Base-by-base conservation (phyloP, 768 basidiomycete genomes). In the Lactifluus subvellereus region DNA sequence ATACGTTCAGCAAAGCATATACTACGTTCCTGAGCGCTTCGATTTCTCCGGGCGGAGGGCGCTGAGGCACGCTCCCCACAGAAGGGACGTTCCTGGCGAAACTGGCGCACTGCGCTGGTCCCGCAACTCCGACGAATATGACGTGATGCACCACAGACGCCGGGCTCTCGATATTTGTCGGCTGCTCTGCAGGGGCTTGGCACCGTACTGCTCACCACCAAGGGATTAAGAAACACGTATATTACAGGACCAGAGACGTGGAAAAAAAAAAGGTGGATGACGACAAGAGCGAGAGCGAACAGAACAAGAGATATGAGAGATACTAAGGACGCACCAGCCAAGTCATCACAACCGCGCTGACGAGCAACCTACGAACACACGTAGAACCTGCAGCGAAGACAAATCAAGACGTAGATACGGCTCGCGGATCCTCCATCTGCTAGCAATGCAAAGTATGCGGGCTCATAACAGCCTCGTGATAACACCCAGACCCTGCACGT, bases 1-100 rank as follows among this genome's bases (percentile, higher is more conserved):
- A 50, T 67, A 92, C 90, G 67, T 92, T 91, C 75, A 83, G 86
- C n/a, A 91, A 93, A 69, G 85, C 91, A 80, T 89, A 88, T 69
- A 83, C 84, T 71, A 82, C 84, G 51, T 77, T 73, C 16, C 72
- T 84, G 84, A 68, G 88, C 91, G 1, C 78, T 93, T 45, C 79
- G 76, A 16, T 92, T 90, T 74, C 75, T 93, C 42, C 86, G 87
- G 71, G 83, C 77, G 0, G 80, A 86, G 54, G 87, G 92, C 10
- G 84, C 84, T 0, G 78, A 79, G 1, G 84, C 27, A 27, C 27
- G 27, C 2, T 2, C 27, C 27, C 27, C 2, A 27, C 27, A 27
- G 27, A 27, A 27, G 27, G 0, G 1, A 27, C 2, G 27, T 27
- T 27, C 27, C 27, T 27, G 27, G 27, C 27, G 27, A 27, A 27